Conservation (phyloP, 1,284 basidiomycete genomes). For the Pterulicium gracile region DNA sequence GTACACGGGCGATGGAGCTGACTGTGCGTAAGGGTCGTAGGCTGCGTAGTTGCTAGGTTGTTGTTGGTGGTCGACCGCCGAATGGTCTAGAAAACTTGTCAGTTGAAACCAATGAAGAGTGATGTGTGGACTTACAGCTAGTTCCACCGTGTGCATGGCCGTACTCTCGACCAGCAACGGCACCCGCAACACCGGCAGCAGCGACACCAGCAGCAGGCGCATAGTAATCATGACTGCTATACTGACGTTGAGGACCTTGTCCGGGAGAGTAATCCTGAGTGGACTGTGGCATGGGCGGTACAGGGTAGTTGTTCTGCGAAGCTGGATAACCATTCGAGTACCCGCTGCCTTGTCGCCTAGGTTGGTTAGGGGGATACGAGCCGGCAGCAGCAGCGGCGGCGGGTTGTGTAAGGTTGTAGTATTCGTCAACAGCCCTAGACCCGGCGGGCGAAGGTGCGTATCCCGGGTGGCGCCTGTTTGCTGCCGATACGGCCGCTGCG, state of each 20-base stretch:
- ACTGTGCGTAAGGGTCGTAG: slow-evolving; percentile 36
- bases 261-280: not conserved
- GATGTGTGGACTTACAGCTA: slow-evolving; percentile 35
- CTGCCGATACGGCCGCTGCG: slow-evolving; percentile 16
- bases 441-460: slow-evolving; percentile 56
- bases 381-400: slow-evolving; percentile 14
- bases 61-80: slow-evolving; percentile 38
- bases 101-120: slow-evolving; percentile 4
- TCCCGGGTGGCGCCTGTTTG: slow-evolving; percentile 36
- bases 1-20: slow-evolving; percentile 23
- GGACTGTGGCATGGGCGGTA: slow-evolving; percentile 13
- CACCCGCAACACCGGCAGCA: slow-evolving; percentile 12
- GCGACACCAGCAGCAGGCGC: slow-evolving; percentile 7
- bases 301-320: slow-evolving; percentile 12
- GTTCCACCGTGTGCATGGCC: slow-evolving; percentile 43
- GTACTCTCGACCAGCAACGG: slow-evolving; percentile 29
- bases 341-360: slow-evolving; percentile 30
- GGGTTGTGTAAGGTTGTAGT: slow-evolving; percentile 35
- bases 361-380: slow-evolving; percentile 32
- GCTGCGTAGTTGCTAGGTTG: slow-evolving; percentile 34
- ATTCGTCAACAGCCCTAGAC: slow-evolving; percentile 62
- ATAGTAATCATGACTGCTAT: slow-evolving; percentile 10
- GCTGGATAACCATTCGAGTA: slow-evolving; percentile 23
- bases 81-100: slow-evolving; percentile 31
- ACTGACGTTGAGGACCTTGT: not conserved